These are phyloP conservation scores for Beauveria brongniartii DNA, from an alignment of 2,329 filamentous ascomycete species.

Conservation along the genomic window DNA sequence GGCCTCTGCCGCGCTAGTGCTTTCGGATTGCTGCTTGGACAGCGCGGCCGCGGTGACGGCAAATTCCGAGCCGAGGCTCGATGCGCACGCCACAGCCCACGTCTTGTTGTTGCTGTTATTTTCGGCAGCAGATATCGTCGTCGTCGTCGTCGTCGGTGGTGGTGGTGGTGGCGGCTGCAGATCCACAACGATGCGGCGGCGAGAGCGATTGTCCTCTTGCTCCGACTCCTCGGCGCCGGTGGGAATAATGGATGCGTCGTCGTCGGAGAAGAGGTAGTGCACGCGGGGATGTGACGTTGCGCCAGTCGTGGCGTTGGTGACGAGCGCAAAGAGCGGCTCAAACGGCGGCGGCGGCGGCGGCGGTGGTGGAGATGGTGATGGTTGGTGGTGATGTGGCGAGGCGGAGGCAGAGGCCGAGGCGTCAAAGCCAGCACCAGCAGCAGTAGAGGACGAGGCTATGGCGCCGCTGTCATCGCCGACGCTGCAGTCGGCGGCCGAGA, in stretches of 20 bases:
- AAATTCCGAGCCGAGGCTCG: constrained; percentile 69
- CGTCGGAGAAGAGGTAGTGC: constrained; percentile 89
- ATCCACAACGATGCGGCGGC: too few species aligned
- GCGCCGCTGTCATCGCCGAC: not conserved
- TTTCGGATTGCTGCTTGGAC: constrained; percentile 32
- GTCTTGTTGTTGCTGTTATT: constrained; percentile 25
- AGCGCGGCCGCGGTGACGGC: constrained; percentile 43
- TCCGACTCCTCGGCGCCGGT: too few species aligned
- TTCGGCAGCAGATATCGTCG: constrained; percentile 15
- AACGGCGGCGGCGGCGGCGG: constrained; percentile 39
- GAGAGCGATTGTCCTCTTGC: too few species aligned
- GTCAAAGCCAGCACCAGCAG: not conserved
- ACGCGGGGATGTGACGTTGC: constrained; percentile 77
- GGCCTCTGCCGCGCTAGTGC: constrained; percentile 17
- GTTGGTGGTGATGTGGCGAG: not conserved
- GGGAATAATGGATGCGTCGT: constrained; percentile 60
- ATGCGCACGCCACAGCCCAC: constrained; percentile 57
- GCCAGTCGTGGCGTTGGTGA: constrained; percentile 66
- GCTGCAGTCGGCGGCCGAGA: constrained; percentile 7
- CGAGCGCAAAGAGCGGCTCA: constrained; percentile 75
- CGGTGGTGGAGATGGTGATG: not conserved
- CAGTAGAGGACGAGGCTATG: not conserved
- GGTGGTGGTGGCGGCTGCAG: constrained; percentile 50
- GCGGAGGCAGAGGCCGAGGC: not conserved
- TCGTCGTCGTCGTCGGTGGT: constrained; percentile 29